phyloP scores from a whole-genome alignment of 2,329 filamentous ascomycete species.

The Escovopsis sp. region DNA sequence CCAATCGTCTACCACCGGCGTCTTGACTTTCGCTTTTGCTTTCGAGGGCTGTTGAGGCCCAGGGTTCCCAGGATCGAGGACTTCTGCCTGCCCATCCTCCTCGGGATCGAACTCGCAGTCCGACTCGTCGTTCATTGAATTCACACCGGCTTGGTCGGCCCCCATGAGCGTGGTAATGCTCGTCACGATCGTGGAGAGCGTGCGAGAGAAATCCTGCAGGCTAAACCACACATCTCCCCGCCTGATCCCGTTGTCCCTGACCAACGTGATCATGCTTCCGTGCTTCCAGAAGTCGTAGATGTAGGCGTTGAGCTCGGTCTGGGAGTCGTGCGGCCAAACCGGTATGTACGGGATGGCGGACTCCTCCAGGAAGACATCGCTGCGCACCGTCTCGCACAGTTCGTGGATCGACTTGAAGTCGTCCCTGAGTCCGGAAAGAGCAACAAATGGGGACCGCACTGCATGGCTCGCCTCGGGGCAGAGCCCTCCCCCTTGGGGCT shows the following conservation, averaged over 20 bases:
- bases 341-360: conserved; percentile 55
- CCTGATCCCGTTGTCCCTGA: conserved; percentile 50
- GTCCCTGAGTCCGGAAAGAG: conserved; percentile 54
- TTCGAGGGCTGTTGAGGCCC: conserved; percentile 23
- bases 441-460: conserved; percentile 54
- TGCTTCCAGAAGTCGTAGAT: conserved; percentile 67
- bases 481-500: not conserved
- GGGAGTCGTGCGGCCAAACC: conserved; percentile 41
- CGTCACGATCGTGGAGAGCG: conserved; percentile 58
- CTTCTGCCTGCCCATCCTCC: conserved; percentile 10
- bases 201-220: conserved; percentile 43
- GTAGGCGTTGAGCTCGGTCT: conserved; percentile 46
- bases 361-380: conserved; percentile 61
- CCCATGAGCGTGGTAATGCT: conserved; percentile 41
- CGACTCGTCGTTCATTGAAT: conserved; percentile 29
- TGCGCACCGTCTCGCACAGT: conserved; percentile 49
- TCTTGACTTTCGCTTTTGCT: conserved; percentile 11
- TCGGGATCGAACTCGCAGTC: conserved; percentile 28
- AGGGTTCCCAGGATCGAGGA: conserved; percentile 21
- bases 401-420: conserved; percentile 50
- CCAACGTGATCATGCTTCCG: conserved; percentile 46
- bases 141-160: conserved; percentile 16
- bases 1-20: not conserved
- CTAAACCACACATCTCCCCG: conserved; percentile 56
- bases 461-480: conserved; percentile 19